Evolutionary conservation across 2,329 filamentous ascomycete species (phyloP), one percentile per base, ranked within the genome.

Genomic region (Botrytis aclada): DNA sequence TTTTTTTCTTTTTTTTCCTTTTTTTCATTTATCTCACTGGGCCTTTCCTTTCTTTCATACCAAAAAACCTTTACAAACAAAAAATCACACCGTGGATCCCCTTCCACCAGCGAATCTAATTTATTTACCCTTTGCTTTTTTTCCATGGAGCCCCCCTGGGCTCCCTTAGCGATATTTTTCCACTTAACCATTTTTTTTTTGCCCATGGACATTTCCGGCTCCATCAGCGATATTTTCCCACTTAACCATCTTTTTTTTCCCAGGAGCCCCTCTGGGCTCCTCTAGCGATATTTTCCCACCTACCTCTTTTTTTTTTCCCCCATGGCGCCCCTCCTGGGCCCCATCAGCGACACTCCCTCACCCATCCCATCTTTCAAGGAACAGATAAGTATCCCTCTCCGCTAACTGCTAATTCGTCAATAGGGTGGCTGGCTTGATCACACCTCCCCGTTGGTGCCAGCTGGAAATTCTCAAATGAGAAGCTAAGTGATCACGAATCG

Each of bases 371-470:
- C 14, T 61, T 61, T 39, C 2, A 39, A 54, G 58, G 58, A 61
- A 22, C 39, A 37, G 41, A 32, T 47, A 65, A 47, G 63, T 65
- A 45, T 43, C 41, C 29, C 62, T 10, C 12, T 45, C 62, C 29
- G 22, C 29, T 65, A 64, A 65, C 43, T 18, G n/a, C 47, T 67
- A 41, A 67, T 67, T 39, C 5, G 47, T 56, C 45, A 41, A 56
- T 39, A 67, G 64, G 34, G 64, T 18, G 47, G 64, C 34, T 67
- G 29, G 64, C 64, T 25, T 56, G 47, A 67, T 67, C 65, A 67
- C 65, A 67, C 65, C 47, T 67, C 65, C 65, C 20, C 47, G 65
- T 41, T 54, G 47, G 65, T 67, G 65, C 65, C 39, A 41, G 47
- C 65, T 67, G 34, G 65, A n/a, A 56, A 67, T 32, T 51, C 47